Evolutionary conservation across 345 rosid species (phyloP), one percentile per base, ranked within the genome.

Genomic region (Conringia planisiliqua): DNA sequence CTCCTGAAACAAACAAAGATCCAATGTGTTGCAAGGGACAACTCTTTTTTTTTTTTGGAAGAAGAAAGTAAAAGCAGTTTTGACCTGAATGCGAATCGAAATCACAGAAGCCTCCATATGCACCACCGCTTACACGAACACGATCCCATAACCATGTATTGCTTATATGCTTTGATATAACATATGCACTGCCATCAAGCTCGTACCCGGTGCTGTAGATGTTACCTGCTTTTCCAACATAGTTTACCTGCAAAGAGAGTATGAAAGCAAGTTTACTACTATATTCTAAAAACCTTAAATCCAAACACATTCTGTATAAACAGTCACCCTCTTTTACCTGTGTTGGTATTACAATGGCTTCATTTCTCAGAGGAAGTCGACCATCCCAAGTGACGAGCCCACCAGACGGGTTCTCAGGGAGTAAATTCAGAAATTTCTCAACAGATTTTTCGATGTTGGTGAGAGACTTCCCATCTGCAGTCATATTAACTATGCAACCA

Each of bases 71-170:
- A 9, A 39, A 65, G 36, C 56, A 66, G 44, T 18, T 52, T 62
- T 35, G 70, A 92, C 99, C 99, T 75, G 99, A 92, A 80, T 92
- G 93, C 22, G 94, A 83, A 85, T 95, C 98, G 6, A 95, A 90
- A 81, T 92, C 89, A 18, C 98, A 90, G 78, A 92, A 92, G 52
- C 99, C 98, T 58, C 99, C 99, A 81, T 95, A 95, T 64, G 98
- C 99, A 64, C 99, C 99, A 29, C 99, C 99, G 30, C 97, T 90
- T 38, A 94, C 97, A 66, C 97, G 92, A 63, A 92, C 96, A 56
- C 96, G 90, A 67, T 95, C 97, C 99, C 99, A 95, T 86, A 95
- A 80, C 99, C 99, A 95, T 50, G 97, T 86, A 42, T 86, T 89
- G 71, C 91, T 90, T 61, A 95, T 90, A 77, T 90, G 71, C 75